Evolutionary conservation across 75 land plant genomes (phyloP).

Genomic region (Cunninghamia lanceolata): DNA sequence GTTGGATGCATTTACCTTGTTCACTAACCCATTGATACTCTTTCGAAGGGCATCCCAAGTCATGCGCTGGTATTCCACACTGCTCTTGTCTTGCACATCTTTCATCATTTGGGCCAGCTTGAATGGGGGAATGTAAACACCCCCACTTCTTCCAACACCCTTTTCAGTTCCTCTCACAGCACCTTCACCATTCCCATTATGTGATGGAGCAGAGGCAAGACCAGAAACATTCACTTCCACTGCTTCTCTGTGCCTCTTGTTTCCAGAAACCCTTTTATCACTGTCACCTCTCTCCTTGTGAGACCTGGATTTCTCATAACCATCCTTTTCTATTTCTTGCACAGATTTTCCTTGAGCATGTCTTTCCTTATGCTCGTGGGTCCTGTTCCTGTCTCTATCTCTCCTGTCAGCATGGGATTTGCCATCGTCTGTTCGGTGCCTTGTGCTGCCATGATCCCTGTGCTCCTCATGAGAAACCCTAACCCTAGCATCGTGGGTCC

Average conservation of each 20-base stretch:
- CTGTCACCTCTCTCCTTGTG: background rate
- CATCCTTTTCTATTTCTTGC: background rate
- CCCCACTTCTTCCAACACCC: conserved; percentile 58
- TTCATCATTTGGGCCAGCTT: conserved; percentile 81
- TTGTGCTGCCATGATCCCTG: background rate
- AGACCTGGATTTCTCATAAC: background rate
- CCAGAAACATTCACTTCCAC: background rate
- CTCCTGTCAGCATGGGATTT: background rate
- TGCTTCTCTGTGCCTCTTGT: no score
- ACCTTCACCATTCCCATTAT: background rate
- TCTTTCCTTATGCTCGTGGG: background rate
- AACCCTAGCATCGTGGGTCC: background rate
- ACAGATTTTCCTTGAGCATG: background rate
- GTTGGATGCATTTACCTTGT: no score
- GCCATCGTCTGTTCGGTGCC: background rate
- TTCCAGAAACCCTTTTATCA: background rate
- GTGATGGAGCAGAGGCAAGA: background rate
- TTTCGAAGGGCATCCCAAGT: no score
- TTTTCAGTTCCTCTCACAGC: background rate
- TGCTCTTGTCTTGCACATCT: conserved; percentile 71
- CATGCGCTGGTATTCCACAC: conserved; percentile 30
- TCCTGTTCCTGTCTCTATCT: background rate
- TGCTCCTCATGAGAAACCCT: background rate
- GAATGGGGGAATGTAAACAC: conserved; percentile 90
- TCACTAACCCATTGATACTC: no score